Conservation (phyloP, 106 monocot genomes). For the Dactylorhiza incarnata region DNA sequence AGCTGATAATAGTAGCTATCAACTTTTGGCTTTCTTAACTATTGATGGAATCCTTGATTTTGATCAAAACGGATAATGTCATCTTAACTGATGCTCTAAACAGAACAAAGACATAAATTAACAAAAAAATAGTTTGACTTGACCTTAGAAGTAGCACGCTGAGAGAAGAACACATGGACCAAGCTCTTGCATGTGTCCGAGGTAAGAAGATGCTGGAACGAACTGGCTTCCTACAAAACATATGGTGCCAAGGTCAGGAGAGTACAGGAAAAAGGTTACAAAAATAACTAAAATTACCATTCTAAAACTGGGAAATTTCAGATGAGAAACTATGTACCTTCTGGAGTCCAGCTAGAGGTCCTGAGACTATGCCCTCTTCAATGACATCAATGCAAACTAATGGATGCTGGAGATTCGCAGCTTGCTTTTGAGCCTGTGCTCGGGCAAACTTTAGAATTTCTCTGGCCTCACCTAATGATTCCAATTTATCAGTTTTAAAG, state of each 20-base stretch:
- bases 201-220: conserved; percentile 37
- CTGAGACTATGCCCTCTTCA: conserved; percentile 77
- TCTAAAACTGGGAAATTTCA: not conserved
- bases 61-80: no score
- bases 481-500: conserved; percentile 71
- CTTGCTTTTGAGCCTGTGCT: conserved; percentile 49
- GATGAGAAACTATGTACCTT: conserved; percentile 41
- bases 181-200: conserved; percentile 76
- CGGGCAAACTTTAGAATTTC: conserved; percentile 79
- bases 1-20: no score
- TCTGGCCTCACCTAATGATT: conserved; percentile 52
- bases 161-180: conserved; percentile 77
- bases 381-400: conserved; percentile 82
- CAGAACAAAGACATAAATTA: not conserved
- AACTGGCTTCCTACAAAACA: conserved; percentile 54
- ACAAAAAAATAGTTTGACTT: not conserved
- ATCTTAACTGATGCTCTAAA: not conserved
- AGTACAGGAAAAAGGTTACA: not conserved
- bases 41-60: no score
- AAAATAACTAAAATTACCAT: not conserved
- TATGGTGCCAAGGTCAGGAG: not conserved
- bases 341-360: conserved; percentile 67
- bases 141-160: conserved; percentile 55
- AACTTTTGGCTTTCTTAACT: no score
- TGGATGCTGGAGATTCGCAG: conserved; percentile 61